phyloP scores from a whole-genome alignment of 2,329 filamentous ascomycete species.

The Ophiosphaerella narmari region DNA sequence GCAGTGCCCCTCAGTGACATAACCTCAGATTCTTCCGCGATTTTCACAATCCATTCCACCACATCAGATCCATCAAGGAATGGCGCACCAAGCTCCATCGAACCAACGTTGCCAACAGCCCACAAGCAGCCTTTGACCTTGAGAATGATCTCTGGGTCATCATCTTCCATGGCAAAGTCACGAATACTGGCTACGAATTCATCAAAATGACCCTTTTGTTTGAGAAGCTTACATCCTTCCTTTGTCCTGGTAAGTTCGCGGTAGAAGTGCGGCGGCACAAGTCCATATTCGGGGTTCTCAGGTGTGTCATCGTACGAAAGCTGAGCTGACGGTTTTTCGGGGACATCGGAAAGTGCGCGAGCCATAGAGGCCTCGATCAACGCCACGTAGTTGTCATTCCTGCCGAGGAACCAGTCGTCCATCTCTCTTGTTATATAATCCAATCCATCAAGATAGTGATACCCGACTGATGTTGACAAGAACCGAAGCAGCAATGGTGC shows the following conservation, averaged over 20 bases:
- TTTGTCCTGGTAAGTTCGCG: constrained; percentile 89
- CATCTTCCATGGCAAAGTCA: constrained; percentile 81
- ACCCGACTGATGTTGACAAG: constrained; percentile 92
- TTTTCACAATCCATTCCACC: constrained; percentile 82
- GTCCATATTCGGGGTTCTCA: constrained; percentile 56
- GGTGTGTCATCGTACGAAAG: constrained; percentile 50
- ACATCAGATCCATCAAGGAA: constrained; percentile 92
- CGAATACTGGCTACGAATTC: constrained; percentile 90
- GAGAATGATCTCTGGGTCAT: constrained; percentile 81
- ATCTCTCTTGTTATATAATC: constrained; percentile 99
- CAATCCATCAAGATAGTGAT: constrained; percentile 93
- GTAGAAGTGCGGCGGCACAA: constrained; percentile 96
- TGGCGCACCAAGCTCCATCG: constrained; percentile 94
- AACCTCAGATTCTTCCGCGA: constrained; percentile 85
- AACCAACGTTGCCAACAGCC: constrained; percentile 97
- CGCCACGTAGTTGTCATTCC: constrained; percentile 94
- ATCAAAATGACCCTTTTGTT: constrained; percentile 93
- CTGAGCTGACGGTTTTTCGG: constrained; percentile 60
- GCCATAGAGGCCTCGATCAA: constrained; percentile 95
- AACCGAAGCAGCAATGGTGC: constrained; percentile 91
- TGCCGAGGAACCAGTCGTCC: constrained; percentile 98
- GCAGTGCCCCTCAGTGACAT: constrained; percentile 94
- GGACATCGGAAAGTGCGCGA: constrained; percentile 72
- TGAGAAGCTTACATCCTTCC: constrained; percentile 87
- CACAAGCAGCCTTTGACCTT: constrained; percentile 97